A percentile compares a stretch with the other conserved stretches of the same genome.
phyloP scores from a whole-genome alignment of 1,284 basidiomycete genomes.

The Agroathelia rolfsii region DNA sequence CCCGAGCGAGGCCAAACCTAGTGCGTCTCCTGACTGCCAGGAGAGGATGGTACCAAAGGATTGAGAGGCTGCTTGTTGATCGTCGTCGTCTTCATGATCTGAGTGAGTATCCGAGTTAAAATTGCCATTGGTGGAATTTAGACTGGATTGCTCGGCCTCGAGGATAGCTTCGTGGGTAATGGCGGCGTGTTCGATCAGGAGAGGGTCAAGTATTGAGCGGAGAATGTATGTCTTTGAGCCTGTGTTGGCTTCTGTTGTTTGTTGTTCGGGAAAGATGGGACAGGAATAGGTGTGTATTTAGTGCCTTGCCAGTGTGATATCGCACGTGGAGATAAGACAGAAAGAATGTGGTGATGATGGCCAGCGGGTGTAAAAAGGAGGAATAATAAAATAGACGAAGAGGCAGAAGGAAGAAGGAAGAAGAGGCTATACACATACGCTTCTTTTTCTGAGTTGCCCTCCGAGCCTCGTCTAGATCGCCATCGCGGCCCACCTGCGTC shows the following conservation, averaged over 20 bases:
- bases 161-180: slow-evolving; percentile 45
- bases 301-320: too few relatives aligned
- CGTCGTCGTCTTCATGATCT: slow-evolving; percentile 28
- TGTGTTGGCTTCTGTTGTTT: slow-evolving; percentile 33
- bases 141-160: slow-evolving; percentile 51
- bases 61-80: slow-evolving; percentile 21
- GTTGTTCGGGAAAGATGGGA: slow-evolving; percentile 2
- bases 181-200: slow-evolving; percentile 49
- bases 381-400: not conserved
- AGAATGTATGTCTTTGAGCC: slow-evolving; percentile 69
- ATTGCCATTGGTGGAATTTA: too few relatives aligned
- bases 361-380: slow-evolving; percentile 1
- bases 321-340: not conserved
- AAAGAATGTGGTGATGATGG: not conserved
- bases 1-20: slow-evolving; percentile 50
- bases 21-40: slow-evolving; percentile 57
- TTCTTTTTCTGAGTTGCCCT: slow-evolving; percentile 46
- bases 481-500: slow-evolving; percentile 26
- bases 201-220: slow-evolving; percentile 49
- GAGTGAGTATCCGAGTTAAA: slow-evolving; percentile 30
- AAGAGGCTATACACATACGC: slow-evolving; percentile 19
- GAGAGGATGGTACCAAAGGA: slow-evolving; percentile 57
- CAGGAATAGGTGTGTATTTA: too few relatives aligned
- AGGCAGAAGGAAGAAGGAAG: slow-evolving; percentile 2
- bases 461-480: slow-evolving; percentile 35